Evolutionary conservation across 2,329 filamentous ascomycete species (phyloP).

Genomic region (Fusarium camptoceras): DNA sequence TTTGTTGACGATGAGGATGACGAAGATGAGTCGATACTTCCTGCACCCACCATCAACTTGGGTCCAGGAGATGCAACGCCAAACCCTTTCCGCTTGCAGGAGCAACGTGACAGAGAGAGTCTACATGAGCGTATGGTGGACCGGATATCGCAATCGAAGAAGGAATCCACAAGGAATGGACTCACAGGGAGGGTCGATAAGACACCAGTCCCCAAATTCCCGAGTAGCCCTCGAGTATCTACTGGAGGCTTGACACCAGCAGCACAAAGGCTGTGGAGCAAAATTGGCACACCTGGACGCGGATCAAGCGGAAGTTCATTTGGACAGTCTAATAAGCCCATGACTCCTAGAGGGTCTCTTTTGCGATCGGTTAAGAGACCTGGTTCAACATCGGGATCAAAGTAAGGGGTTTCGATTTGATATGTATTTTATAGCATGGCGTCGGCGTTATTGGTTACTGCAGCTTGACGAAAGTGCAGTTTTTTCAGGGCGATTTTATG

Average conservation of each 20-base stretch:
- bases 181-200: slow-evolving; percentile 68
- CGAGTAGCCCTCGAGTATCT: slow-evolving; percentile 69
- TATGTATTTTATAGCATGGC: slow-evolving; percentile 4
- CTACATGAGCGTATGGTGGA: slow-evolving; percentile 91
- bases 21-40: slow-evolving; percentile 45
- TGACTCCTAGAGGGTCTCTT: slow-evolving; percentile 55
- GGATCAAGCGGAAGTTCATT: slow-evolving; percentile 51
- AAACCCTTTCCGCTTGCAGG: slow-evolving; percentile 84
- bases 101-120: slow-evolving; percentile 80
- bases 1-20: slow-evolving; percentile 88
- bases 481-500: not conserved
- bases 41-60: slow-evolving; percentile 64
- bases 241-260: slow-evolving; percentile 76
- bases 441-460: not conserved
- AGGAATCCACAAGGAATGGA: slow-evolving; percentile 68
- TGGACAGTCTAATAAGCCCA: slow-evolving; percentile 54
- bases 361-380: slow-evolving; percentile 51
- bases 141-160: slow-evolving; percentile 78
- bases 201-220: slow-evolving; percentile 76
- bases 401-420: slow-evolving; percentile 1
- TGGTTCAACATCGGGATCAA: slow-evolving; percentile 37
- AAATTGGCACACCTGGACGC: slow-evolving; percentile 62
- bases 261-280: slow-evolving; percentile 74
- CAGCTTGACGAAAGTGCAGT: not conserved
- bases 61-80: slow-evolving; percentile 72